phyloP scores from a whole-genome alignment of 148 eudicot genomes.

The Cornus florida region DNA sequence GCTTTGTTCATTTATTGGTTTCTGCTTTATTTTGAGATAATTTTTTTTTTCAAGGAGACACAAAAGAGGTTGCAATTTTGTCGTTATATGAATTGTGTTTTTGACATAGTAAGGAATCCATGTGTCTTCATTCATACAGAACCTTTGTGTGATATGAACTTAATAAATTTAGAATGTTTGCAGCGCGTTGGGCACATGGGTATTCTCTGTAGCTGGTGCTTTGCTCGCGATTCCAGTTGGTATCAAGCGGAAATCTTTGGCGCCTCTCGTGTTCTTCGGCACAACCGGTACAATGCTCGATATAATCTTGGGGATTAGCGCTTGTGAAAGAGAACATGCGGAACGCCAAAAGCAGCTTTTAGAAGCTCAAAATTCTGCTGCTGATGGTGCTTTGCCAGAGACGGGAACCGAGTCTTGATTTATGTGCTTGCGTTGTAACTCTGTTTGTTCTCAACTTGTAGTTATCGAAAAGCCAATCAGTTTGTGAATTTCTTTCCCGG shows the following conservation, averaged over 20 bases:
- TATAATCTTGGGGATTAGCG: constrained; percentile 86
- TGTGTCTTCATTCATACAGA: not conserved
- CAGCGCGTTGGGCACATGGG: constrained; percentile 97
- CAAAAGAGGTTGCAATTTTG: not conserved
- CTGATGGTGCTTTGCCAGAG: constrained; percentile 23
- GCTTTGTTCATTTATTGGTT: not conserved
- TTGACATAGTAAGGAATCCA: not conserved
- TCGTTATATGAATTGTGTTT: not conserved
- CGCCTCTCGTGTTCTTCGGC: constrained; percentile 93
- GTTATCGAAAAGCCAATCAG: not conserved
- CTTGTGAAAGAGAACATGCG: constrained; percentile 94
- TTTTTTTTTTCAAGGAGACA: not conserved
- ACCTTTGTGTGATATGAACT: not conserved
- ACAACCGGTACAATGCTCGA: constrained; percentile 98
- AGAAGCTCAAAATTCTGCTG: constrained; percentile 63
- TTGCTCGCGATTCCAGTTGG: constrained; percentile 92
- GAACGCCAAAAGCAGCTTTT: constrained; percentile 88
- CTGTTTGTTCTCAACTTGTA: not conserved
- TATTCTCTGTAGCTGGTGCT: constrained; percentile 97
- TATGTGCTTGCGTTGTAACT: not conserved
- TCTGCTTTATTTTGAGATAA: not conserved
- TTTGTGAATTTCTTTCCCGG: not conserved
- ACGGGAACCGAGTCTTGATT: constrained; percentile 25
- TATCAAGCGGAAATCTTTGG: constrained; percentile 77
- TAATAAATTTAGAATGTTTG: constrained; percentile 11